Percentiles rank a stretch among this genome's conserved stretches.
phyloP scores from a whole-genome alignment of 768 basidiomycete species.

The Chiua virens region DNA sequence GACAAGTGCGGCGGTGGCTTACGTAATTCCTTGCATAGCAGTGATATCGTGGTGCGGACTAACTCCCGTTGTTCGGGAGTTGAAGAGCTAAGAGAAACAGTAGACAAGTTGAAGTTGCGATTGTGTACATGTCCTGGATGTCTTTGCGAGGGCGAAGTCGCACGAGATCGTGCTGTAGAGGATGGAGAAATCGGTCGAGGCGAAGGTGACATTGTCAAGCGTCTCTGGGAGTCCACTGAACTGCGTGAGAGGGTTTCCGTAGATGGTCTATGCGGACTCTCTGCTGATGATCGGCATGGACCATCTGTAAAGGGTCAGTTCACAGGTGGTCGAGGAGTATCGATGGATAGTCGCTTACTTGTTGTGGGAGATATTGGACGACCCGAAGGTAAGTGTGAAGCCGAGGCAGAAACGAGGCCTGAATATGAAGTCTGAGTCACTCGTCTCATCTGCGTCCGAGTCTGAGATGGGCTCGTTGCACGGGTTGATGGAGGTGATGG shows the following conservation, averaged over 20 bases:
- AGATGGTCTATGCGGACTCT: constrained; percentile 37
- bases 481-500: constrained; percentile 38
- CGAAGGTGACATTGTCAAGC: constrained; percentile 27
- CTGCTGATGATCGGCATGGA: constrained; percentile 39
- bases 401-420: constrained; percentile 47
- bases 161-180: constrained; percentile 43
- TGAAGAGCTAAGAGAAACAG: constrained; percentile 49
- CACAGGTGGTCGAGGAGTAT: constrained; percentile 17
- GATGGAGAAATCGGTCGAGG: constrained; percentile 45
- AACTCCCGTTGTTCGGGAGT: constrained; percentile 65
- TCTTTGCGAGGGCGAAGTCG: constrained; percentile 47
- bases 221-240: constrained; percentile 27
- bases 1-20: constrained; percentile 58
- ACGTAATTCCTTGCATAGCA: constrained; percentile 66
- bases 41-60: constrained; percentile 61
- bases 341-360: constrained; percentile 28
- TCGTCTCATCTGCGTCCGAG: constrained; percentile 42
- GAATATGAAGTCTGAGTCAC: constrained; percentile 42
- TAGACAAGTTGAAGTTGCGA: constrained; percentile 59
- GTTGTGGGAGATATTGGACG: constrained; percentile 30
- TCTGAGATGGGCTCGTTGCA: constrained; percentile 42
- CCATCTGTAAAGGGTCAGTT: constrained; percentile 28
- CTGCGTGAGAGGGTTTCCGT: constrained; percentile 15
- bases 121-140: constrained; percentile 46
- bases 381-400: constrained; percentile 49